Evolutionary conservation across 2,329 filamentous ascomycete genomes (phyloP), one percentile per base, ranked within the genome.

Genomic region (Trichophyton schoenleinii): DNA sequence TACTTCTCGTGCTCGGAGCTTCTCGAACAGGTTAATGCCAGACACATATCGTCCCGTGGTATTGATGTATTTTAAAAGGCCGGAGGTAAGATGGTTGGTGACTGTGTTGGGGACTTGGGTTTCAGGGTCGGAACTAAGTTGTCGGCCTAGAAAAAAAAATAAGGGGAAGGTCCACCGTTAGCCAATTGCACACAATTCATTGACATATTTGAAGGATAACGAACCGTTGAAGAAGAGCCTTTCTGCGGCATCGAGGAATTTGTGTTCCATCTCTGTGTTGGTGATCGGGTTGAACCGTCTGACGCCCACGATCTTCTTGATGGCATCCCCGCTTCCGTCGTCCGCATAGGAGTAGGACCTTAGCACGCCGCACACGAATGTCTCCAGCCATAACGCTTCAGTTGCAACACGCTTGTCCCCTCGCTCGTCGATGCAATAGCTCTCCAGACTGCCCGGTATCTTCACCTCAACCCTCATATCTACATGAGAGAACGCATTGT

Each of bases 391-490:
- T 44, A 99, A 81, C 36, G 92, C 89, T 66, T 99, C 94, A 0
- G 91, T 92, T 13, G 92, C 89, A 67, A 94, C 88, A 66, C 91
- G 85, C 78, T 95, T 96, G 73, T 96, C 92, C 66, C 94, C 94
- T 69, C 91, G 86, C 77, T 99, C 94, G 73, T 99, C 92, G 62
- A 99, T 88, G 73, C 92, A 97, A 73, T 96, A 97, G 75, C 90
- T 95, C 74, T 99, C 92, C 59, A 99, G 90, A 8, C 89, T 94
- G 63, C 94, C 94, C 18, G 94, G 94, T 66, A 99, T 97, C 66
- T 91, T 92, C 63, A 99, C 92, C 71, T 97, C 91, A 11, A 99
- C 92, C 64, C 94, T 90, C 94, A 99, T 99, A 71, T 99, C 94
- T 60, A 97, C 82, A 66, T 95, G 85, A 3, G 94, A 97, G 75